Evolutionary conservation across 306 rosid genomes (phyloP), one percentile per base, ranked within the genome.

Genomic region (Rosa lucieae): DNA sequence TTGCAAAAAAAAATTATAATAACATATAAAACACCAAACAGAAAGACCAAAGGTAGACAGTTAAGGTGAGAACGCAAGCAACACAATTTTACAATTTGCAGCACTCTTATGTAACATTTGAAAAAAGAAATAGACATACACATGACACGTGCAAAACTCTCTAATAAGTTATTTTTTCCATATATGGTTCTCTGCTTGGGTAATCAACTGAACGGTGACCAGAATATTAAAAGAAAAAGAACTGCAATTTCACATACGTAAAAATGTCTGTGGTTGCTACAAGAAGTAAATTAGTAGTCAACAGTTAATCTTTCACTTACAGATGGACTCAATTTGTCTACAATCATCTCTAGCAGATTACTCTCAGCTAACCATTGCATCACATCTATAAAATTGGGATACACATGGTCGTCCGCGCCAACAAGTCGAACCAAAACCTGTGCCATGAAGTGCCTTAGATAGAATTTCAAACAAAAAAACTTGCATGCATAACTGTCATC

Each of bases 281-380:
- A 32, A 32, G 21, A 58, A 52, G 48, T 42, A 17, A 37, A 42
- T 26, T 8, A 58, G 61, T 32, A 63, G 42, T 75, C 6, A 46
- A 6, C 5, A 4, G 26, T 43, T 15, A 21, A 78, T 32, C 5
- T 39, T 56, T 75, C 72, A 90, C 99, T 88, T 84, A 96, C 99
- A 69, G 91, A 87, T 72, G 99, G 96, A 85, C 86, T 89, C 79
- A 96, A 83, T 87, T 96, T 96, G 80, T 96, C 98, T 48, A 93
- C 94, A 77, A 96, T 91, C 98, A 96, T 93, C 87, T 93, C 98
- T 39, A 96, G 91, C 87, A 96, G 90, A 86, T 96, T 89, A 87
- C 98, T 93, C 79, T 91, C 94, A 77, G 97, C 91, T 88, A 96
- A 85, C 99, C 97, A 96, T 84, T 91, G 98, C 94, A 93, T 91